A percentile compares a stretch with the other conserved stretches of the same genome.
phyloP scores from a whole-genome alignment of 148 eudicot genomes.

The Agrostemma githago region DNA sequence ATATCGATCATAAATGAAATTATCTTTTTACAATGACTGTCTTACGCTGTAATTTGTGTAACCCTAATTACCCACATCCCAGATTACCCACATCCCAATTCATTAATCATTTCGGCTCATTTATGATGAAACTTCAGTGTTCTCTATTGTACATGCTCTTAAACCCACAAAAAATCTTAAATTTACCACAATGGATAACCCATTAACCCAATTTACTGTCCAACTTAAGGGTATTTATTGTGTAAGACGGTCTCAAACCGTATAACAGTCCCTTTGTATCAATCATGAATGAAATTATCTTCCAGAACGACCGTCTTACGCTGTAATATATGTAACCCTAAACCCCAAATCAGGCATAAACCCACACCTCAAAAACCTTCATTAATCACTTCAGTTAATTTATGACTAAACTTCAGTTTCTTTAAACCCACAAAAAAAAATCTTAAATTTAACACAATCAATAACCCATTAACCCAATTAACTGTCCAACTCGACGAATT shows the following conservation, averaged over 20 bases:
- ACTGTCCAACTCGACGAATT: not conserved
- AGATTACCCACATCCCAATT: constrained; percentile 5
- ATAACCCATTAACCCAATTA: not conserved
- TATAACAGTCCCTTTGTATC: too few relatives aligned
- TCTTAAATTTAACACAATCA: not conserved
- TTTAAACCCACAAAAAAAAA: not conserved
- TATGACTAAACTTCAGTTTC: not conserved
- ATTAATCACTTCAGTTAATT: not conserved
- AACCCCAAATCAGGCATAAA: constrained; percentile 17
- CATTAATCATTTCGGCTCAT: not conserved
- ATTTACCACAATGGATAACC: not conserved
- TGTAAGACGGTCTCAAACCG: too few relatives aligned
- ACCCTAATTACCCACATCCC: too few relatives aligned
- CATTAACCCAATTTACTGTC: not conserved
- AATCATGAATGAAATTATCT: too few relatives aligned
- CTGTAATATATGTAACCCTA: too few relatives aligned
- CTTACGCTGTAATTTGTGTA: too few relatives aligned
- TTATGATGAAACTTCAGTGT: not conserved
- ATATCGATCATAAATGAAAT: too few relatives aligned
- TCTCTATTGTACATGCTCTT: too few relatives aligned
- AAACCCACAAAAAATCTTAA: not conserved
- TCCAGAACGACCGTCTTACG: too few relatives aligned
- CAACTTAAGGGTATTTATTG: too few relatives aligned
- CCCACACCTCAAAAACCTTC: constrained; percentile 7
- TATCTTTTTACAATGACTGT: too few relatives aligned